These are phyloP conservation scores for Stephania yunnanensis DNA, from an alignment of 164 flowering plant species.

Conservation along the genomic window DNA sequence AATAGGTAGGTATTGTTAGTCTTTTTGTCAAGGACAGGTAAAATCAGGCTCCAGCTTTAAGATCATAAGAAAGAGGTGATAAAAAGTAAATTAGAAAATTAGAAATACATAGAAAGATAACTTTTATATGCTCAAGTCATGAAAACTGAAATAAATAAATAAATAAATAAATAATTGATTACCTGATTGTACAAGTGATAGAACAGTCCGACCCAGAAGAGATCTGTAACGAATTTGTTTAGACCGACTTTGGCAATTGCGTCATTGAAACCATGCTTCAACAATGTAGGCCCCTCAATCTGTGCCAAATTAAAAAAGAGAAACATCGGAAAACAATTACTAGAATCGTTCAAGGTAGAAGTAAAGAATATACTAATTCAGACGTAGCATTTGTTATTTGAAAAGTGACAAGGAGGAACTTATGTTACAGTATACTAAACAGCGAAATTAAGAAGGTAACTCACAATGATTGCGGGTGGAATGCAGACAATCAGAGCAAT, in stretches of 20 bases:
- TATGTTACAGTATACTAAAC: too few species aligned
- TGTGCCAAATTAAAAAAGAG: conserved; percentile 16
- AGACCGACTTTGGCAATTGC: conserved; percentile 94
- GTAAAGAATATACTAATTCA: too few species aligned
- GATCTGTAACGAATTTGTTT: conserved; percentile 75
- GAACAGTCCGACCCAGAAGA: conserved; percentile 98
- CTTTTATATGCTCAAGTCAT: background rate
- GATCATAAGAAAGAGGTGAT: background rate
- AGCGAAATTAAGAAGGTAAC: conserved; percentile 13
- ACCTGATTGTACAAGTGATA: conserved; percentile 99
- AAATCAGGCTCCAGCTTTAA: background rate
- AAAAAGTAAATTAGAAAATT: too few species aligned
- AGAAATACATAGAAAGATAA: too few species aligned
- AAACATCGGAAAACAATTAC: background rate
- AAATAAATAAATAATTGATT: background rate
- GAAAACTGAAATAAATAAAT: background rate
- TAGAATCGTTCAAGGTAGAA: background rate
- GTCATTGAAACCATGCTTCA: conserved; percentile 68
- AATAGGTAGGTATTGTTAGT: background rate
- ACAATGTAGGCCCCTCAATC: conserved; percentile 83
- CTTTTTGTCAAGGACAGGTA: background rate
- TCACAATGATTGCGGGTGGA: conserved; percentile 87
- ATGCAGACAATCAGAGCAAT: conserved; percentile 86
- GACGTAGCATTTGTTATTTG: too few species aligned
- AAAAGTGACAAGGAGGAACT: too few species aligned